Conservation (phyloP, 1,284 basidiomycete species). For the Tilletia indica region DNA sequence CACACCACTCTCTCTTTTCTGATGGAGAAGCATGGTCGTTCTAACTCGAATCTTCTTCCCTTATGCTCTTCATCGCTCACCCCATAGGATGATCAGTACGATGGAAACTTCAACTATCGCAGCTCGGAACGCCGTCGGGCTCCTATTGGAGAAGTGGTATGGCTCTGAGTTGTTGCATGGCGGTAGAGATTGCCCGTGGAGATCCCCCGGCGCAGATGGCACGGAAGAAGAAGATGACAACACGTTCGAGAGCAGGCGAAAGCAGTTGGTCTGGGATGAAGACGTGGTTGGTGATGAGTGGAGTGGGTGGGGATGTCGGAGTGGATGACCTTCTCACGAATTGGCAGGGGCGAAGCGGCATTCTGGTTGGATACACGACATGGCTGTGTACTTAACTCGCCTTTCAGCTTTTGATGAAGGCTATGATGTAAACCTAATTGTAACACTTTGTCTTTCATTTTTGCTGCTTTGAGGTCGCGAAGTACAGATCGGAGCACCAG, state of each 20-base stretch:
- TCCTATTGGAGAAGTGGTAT: conserved; percentile 41
- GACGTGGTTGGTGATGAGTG: conserved; percentile 32
- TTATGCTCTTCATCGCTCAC: conserved; percentile 11
- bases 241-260: too few species aligned
- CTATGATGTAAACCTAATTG: background rate
- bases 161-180: conserved; percentile 47
- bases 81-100: conserved; percentile 56
- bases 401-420: too few species aligned
- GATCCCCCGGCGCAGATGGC: background rate
- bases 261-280: background rate
- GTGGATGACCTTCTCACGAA: conserved; percentile 25
- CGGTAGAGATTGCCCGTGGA: conserved; percentile 32
- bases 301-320: conserved; percentile 51
- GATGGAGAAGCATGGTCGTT: background rate
- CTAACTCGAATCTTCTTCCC: background rate
- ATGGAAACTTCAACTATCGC: conserved; percentile 90
- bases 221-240: conserved; percentile 8
- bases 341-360: background rate
- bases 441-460: background rate
- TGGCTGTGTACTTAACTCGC: too few species aligned
- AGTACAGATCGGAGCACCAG: background rate
- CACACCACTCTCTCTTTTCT: too few species aligned
- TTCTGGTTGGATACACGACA: too few species aligned
- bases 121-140: conserved; percentile 67
- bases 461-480: background rate